These are phyloP conservation scores for Phytophthora hybrid DNA, from an alignment of 352 stramenopile species.

Conservation along the genomic window DNA sequence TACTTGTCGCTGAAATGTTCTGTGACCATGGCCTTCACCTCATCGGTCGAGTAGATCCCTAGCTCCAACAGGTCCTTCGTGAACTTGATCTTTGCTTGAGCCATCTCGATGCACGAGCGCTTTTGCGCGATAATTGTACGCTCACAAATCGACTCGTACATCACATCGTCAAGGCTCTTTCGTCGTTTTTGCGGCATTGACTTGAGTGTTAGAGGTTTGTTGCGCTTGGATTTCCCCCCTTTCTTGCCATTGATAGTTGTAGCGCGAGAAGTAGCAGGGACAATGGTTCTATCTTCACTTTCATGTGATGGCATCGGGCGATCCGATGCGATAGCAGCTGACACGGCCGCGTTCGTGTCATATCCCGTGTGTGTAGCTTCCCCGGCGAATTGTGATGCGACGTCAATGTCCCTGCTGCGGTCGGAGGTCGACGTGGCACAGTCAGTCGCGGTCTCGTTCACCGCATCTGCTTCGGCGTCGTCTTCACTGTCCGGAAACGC, in stretches of 20 bases:
- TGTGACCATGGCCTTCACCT: constrained; percentile 10
- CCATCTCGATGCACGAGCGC: constrained; percentile 12
- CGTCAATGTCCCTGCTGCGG: background rate
- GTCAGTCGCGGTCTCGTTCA: background rate
- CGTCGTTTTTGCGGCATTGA: background rate
- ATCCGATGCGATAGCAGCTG: background rate
- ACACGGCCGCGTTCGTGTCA: background rate
- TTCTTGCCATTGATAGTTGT: background rate
- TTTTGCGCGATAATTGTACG: constrained; percentile 1
- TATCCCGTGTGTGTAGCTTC: background rate
- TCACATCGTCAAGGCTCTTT: constrained; percentile 13
- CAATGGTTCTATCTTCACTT: background rate
- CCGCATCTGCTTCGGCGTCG: background rate
- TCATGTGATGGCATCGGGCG: background rate
- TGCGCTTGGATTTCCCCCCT: background rate
- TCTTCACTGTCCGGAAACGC: background rate
- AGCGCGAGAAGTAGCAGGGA: background rate
- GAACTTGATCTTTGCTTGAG: constrained; percentile 12
- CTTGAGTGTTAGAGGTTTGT: background rate
- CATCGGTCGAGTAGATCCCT: constrained; percentile 5
- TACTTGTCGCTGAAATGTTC: constrained; percentile 2
- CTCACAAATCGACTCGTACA: constrained; percentile 17
- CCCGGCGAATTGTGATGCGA: background rate
- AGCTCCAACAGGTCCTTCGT: constrained; percentile 5
- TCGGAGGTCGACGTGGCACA: background rate